phyloP scores from a whole-genome alignment of 1,139 yeast genomes.

The Pichia sp. region DNA sequence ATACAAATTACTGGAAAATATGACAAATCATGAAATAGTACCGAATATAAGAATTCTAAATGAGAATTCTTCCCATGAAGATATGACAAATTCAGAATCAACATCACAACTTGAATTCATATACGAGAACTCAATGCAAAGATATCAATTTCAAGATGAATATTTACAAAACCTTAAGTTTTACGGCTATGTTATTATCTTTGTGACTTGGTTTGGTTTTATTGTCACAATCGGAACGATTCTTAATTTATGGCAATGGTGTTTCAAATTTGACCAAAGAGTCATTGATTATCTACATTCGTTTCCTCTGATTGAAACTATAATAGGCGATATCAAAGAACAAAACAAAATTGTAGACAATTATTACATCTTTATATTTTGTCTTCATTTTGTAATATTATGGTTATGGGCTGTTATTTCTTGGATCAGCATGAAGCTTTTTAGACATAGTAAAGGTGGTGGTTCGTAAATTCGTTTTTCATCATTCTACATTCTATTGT shows the following conservation, averaged over 20 bases:
- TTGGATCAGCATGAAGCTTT: slow-evolving; percentile 73
- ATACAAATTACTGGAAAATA: neutral
- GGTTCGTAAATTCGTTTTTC: slow-evolving; percentile 19
- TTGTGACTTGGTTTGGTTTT: slow-evolving; percentile 38
- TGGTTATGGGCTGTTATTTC: slow-evolving; percentile 77
- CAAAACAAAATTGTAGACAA: slow-evolving; percentile 27
- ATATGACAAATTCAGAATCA: neutral
- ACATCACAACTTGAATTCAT: neutral
- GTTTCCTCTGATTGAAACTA: slow-evolving; percentile 1
- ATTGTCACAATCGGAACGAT: slow-evolving; percentile 38
- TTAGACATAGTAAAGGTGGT: slow-evolving; percentile 65
- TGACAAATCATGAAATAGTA: neutral
- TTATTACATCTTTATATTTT: slow-evolving; percentile 44
- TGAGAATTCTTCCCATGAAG: neutral
- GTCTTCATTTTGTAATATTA: slow-evolving; percentile 50
- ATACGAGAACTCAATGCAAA: neutral
- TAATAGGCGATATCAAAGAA: slow-evolving; percentile 9
- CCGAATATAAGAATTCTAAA: neutral
- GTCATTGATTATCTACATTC: neutral
- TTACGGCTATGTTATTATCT: slow-evolving; percentile 37
- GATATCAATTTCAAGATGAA: slow-evolving; percentile 2
- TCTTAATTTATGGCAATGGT: slow-evolving; percentile 40
- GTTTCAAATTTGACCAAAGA: slow-evolving; percentile 26
- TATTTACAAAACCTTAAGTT: slow-evolving; percentile 15
- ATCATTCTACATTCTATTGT: neutral